Evolutionary conservation across 2,329 filamentous ascomycete species (phyloP), one percentile per base, ranked within the genome.

Genomic region (Neopestalotiopsis sp.): DNA sequence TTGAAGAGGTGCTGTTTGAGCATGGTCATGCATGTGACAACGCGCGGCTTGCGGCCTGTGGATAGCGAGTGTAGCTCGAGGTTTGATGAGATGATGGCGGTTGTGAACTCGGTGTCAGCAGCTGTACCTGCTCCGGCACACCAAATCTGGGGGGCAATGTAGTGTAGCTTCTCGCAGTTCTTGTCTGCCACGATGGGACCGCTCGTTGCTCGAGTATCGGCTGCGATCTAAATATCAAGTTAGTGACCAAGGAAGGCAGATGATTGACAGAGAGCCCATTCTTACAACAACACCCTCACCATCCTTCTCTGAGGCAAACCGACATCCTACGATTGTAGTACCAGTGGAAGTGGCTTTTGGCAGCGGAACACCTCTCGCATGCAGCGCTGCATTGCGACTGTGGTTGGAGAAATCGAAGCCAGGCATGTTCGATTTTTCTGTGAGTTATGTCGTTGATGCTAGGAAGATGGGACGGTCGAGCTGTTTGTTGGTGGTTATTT

Each of bases 101-200:
- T 99, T 75, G 96, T 99, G 88, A 99, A 99, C 86, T 99, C 96
- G 74, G 95, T 98, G 83, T 99, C 96, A 77, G 96, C 96, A 71
- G 96, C 96, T 65, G 96, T 99, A 82, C 97, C 96, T 75, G 96
- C 97, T 75, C 96, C 96, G 10, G 96, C 96, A 84, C 96, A 99
- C 96, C 96, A 99, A 84, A 99, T 99, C 83, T 98, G 94, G 70
- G 96, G 95, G 58, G 96, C 89, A 82, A 99, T 99, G 88, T 97
- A 99, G 86, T 99, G 96, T 73, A 99, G 91, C 87, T 99, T 99
- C 86, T 99, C 95, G 87, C 96, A 98, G 89, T 99, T 99, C 94
- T 99, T 99, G 90, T 99, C 96, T 83, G 97, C 97, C 76, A 99
- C 96, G 83, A 99, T 99, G 74, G 96, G 95, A 45, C 96, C 96